Base-by-base conservation (phyloP, 768 basidiomycete genomes). In the Botryobasidium botryosum region DNA sequence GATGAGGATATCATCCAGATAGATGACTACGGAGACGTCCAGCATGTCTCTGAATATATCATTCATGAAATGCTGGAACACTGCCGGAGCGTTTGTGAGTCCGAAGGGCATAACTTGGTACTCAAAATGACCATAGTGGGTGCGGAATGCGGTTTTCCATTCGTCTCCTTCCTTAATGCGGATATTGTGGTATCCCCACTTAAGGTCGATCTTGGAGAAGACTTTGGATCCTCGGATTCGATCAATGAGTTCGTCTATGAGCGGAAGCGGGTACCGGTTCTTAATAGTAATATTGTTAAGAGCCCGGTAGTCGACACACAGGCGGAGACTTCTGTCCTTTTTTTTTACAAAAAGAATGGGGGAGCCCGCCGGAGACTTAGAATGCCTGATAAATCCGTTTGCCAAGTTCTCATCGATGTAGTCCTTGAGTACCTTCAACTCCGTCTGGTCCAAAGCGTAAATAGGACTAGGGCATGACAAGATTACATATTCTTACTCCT, bases 251-350 rank as follows among this genome's bases (percentile, higher is more conserved):
- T 55, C 53, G 12, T 27, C n/a, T 8, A 54, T 56, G 6, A 54
- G 49, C 6, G 57, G 57, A 2, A 57, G 37, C 3, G 54, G 53
- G 31, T 49, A 45, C 3, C 43, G 38, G 42, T 58, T 51, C 48
- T 51, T 53, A 10, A 25, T 20, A 17, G 41, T 50, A 43, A 50
- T 50, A 32, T 20, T 45, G 20, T 86, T 59, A 78, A 85, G 56
- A 78, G 81, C 59, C 75, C 51, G 41, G 38, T 53, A 56, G 45
- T 51, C 53, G 37, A 54, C 50, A 32, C 51, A 53, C 1, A 56
- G 46, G 6, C 55, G 47, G 1, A 57, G 44, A 15, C 31, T 25
- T 12, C 52, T 47, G 36, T 54, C 49, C 41, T 51, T 50, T 40
- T 55, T 54, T 40, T 54, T 54, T 26, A 53, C 53, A 43, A 57